Base-by-base conservation (phyloP, 805 yeast genomes). In the Tetrapisispora fleetii region DNA sequence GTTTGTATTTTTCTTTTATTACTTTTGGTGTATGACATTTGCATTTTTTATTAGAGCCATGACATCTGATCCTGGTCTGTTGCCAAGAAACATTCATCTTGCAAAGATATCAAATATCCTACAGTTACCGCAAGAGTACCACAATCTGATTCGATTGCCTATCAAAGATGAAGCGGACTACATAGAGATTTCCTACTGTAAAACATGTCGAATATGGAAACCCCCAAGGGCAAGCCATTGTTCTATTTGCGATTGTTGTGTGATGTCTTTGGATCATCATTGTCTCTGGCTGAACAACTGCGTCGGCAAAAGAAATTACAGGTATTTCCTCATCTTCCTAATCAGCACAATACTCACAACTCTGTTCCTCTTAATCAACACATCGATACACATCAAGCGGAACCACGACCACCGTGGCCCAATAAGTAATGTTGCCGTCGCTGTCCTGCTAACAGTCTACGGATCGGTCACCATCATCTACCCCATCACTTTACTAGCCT, bases 221-320 rank as follows among this genome's bases (percentile, higher is more conserved):
- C 83, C 88, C 10, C 86, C 89, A 1, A 66, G 95, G 47, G 67
- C 89, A 0, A 77, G 83, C 48, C 95, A 86, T 63, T 86, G 95
- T 58, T 72, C 81, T 1, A 70, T 71, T 2, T 86, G 95, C 65
- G 78, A 78, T 52, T 70, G 71, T 8, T 87, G 95, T 58, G 69
- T 85, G 18, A 60, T 71, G 35, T 62, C 71, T 50, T 83, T 80
- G 59, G 95, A 85, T 58, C 87, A 81, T 58, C 87, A 81, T 62
- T 83, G 90, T 58, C 55, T 71, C 35, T 79, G 85, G 78, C 59
- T 86, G 45, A 81, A 83, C 57, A 85, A 80, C 55, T 86, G 95
- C 60, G 74, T 86, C 39, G 95, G 95, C 1, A 77, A 78, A 51
- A 65, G 85, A 48, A 86, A 85, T 58, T 85, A 85, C 62, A 65